Percentiles rank a stretch among this genome's conserved stretches.
These are phyloP conservation scores for Tetrahymena malaccensis DNA, from an alignment of 73 alveolate genomes.

Conservation along the genomic window DNA sequence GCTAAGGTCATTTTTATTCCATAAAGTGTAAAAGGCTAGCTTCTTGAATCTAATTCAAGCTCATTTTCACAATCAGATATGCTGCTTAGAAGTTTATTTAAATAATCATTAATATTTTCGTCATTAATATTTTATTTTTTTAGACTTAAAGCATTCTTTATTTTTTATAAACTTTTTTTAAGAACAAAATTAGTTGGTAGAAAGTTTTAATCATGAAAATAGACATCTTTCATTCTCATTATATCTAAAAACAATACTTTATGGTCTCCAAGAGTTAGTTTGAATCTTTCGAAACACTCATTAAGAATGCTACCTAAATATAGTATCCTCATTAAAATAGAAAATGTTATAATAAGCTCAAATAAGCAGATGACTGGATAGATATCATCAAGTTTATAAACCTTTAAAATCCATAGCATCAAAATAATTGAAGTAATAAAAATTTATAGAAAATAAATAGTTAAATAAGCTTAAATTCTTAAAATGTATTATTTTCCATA, in stretches of 20 bases:
- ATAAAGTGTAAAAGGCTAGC: neutral
- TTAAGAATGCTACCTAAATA: neutral
- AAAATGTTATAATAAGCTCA: neutral
- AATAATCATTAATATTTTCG: neutral
- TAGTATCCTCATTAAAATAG: neutral
- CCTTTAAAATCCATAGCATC: neutral
- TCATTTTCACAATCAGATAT: neutral
- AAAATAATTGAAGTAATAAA: neutral
- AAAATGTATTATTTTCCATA: neutral
- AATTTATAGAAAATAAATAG: neutral
- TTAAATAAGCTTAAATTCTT: neutral
- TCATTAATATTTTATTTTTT: neutral
- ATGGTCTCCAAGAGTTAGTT: neutral
- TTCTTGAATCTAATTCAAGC: neutral
- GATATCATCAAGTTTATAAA: neutral
- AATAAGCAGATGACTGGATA: neutral
- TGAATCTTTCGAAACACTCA: neutral
- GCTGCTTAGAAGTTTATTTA: neutral
- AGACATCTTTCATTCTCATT: neutral
- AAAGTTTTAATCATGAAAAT: neutral
- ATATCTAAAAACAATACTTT: neutral
- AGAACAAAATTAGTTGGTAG: neutral
- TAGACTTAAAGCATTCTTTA: neutral
- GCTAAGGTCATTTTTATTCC: neutral
- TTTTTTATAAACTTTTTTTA: neutral